Evolutionary conservation across 2,329 filamentous ascomycete species (phyloP).

Genomic region (Alternaria postmessia): DNA sequence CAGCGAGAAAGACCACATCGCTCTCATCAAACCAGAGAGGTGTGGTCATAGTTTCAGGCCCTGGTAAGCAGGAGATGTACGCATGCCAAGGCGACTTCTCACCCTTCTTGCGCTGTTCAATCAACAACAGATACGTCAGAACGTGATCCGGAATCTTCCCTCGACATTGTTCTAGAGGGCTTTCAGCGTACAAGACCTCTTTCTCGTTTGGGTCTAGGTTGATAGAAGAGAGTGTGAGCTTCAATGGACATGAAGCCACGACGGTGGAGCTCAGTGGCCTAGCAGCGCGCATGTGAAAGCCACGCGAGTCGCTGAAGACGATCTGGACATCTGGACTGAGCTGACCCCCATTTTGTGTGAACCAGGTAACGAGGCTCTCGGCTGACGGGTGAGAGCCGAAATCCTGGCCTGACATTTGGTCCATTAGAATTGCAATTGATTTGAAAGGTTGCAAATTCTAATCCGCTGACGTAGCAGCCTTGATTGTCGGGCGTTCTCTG

Average conservation of each 20-base stretch:
- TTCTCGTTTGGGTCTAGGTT: conserved; percentile 43
- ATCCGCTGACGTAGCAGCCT: conserved; percentile 14
- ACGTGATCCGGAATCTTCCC: conserved; percentile 43
- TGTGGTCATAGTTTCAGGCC: conserved; percentile 43
- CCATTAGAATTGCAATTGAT: conserved; percentile 4
- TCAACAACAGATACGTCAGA: conserved; percentile 47
- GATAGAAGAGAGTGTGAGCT: conserved; percentile 47
- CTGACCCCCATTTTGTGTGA: conserved; percentile 41
- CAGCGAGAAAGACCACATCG: conserved; percentile 46
- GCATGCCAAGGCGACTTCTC: conserved; percentile 45
- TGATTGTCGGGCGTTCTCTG: not conserved
- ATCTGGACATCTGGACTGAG: conserved; percentile 42
- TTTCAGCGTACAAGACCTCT: conserved; percentile 35
- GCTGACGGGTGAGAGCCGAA: conserved; percentile 24
- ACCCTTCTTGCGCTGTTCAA: conserved; percentile 43
- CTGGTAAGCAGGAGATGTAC: conserved; percentile 49
- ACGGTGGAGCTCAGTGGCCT: conserved; percentile 29
- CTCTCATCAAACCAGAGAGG: conserved; percentile 49
- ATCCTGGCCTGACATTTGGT: conserved; percentile 7
- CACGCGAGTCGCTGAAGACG: conserved; percentile 33
- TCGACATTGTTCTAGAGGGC: conserved; percentile 34
- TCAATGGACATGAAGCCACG: conserved; percentile 43
- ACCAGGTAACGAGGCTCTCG: conserved; percentile 40
- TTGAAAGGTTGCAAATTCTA: conserved; percentile 2
- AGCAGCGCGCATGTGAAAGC: conserved; percentile 43